A percentile compares a stretch with the other conserved stretches of the same genome.
Evolutionary conservation across 208 protist genomes (phyloP).

Genomic region (Trypanosoma boissoni): DNA sequence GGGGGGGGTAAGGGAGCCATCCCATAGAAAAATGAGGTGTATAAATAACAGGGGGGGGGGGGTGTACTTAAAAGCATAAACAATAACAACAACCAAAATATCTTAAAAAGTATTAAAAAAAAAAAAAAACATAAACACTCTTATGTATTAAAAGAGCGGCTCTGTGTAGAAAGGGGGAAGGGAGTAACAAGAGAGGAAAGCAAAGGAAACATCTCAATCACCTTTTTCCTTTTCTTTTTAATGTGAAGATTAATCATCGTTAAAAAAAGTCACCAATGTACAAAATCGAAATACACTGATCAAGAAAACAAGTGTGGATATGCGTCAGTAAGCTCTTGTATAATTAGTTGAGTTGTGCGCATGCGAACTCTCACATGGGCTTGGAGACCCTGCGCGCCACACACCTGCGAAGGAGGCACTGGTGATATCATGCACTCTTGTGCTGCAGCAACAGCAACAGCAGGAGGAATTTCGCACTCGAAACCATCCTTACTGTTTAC

Average conservation of each 20-base stretch:
- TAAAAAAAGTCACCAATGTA: no score
- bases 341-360: conserved; percentile 10
- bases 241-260: no score
- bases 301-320: conserved; percentile 24
- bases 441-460: no score
- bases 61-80: conserved; percentile 10
- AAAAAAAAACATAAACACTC: conserved; percentile 15
- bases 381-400: not conserved
- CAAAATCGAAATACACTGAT: not conserved
- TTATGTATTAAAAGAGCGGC: no score
- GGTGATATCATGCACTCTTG: no score
- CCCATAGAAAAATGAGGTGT: conserved; percentile 4
- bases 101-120: conserved; percentile 11
- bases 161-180: no score
- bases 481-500: not conserved
- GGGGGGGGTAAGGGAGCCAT: not conserved
- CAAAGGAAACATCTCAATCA: no score
- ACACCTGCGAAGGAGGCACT: no score
- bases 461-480: no score
- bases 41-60: not conserved
- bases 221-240: no score
- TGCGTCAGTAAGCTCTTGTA: conserved; percentile 11
- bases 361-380: not conserved
- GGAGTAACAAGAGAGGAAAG: no score
- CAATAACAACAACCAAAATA: conserved; percentile 9